Percentiles rank a stretch among this genome's conserved stretches.
These are phyloP conservation scores for Primulina eburnea DNA, from an alignment of 257 asterid genomes.

Conservation along the genomic window DNA sequence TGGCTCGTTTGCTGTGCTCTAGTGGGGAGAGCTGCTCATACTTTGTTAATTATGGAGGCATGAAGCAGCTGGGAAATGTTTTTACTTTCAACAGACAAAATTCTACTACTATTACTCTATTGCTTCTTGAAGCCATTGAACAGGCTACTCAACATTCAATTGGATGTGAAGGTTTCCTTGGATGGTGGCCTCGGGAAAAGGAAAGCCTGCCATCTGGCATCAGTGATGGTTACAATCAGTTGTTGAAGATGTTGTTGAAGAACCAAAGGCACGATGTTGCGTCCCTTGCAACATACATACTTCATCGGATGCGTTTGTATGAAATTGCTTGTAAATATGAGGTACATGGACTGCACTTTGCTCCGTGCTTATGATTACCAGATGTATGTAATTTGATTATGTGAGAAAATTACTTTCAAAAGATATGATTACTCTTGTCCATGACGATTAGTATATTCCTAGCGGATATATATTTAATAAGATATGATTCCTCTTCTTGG, in stretches of 20 bases:
- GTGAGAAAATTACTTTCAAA: background rate
- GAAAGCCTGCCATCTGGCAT: conserved; percentile 65
- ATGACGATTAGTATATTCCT: background rate
- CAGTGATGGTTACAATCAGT: conserved; percentile 83
- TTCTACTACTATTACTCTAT: conserved; percentile 48
- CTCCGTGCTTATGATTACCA: conserved; percentile 18
- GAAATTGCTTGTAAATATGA: conserved; percentile 94
- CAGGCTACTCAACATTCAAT: background rate
- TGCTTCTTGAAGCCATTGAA: conserved; percentile 38
- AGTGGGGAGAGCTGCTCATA: conserved; percentile 79
- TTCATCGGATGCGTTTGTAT: conserved; percentile 79
- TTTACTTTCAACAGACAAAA: conserved; percentile 42
- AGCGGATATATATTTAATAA: background rate
- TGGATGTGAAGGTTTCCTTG: conserved; percentile 25
- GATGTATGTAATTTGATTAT: background rate
- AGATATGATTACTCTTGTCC: background rate
- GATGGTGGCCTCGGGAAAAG: conserved; percentile 87
- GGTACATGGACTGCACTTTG: conserved; percentile 48
- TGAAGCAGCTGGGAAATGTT: conserved; percentile 81
- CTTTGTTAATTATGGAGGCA: conserved; percentile 73
- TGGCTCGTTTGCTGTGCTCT: conserved; percentile 75
- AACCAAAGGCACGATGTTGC: conserved; percentile 86
- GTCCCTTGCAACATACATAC: conserved; percentile 74
- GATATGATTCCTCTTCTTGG: background rate
- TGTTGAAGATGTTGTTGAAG: conserved; percentile 81